Base-by-base conservation (phyloP, 1,139 yeast genomes). In the Geotrichum phurueaensis region DNA sequence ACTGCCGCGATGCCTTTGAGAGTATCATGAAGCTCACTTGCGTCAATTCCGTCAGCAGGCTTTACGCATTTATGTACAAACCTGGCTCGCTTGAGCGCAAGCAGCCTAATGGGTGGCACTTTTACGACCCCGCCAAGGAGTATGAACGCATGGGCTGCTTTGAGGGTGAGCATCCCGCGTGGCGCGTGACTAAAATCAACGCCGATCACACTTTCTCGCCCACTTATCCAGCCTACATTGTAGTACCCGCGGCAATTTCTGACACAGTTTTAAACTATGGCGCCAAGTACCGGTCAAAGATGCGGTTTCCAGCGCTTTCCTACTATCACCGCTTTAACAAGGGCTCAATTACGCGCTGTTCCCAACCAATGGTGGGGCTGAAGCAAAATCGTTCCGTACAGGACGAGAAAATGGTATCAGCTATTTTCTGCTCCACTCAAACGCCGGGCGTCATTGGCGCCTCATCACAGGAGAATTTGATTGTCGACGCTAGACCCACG, bases 341-440 rank as follows among this genome's bases (percentile, higher is more conserved):
- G 50, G 87, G 96, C 69, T 82, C 94, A 1, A 91, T 94, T 36
- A 87, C 95, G 0, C 78, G 99, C 63, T 89, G 97, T 68, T 81
- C 98, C 1, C 99, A 94, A 73, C 99, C 99, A 0, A 76, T 94
- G 68, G 95, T 92, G 1, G 99, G 99, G 0, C 69, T 94, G 27
- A 91, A 90, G 64, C 96, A 92, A 71, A 85, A 86, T 66, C 77
- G 98, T 54, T 90, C 96, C 1, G 81, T 89, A 23, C 99, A 94
- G 72, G 99, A 94, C 76, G 99, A 94, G 70, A 87, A 84, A 66
- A 75, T 94, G 53, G 79, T 92, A 3, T 78, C 79, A 13, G 96
- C 91, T 64, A 85, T 89, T 22, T 91, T 92, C 71, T 77, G 76
- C 54, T 78, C 80, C 1, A 79, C 78, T 22, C 69, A 66, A 31